Evolutionary conservation across 129 eudicot genomes (phyloP), one percentile per base, ranked within the genome.

Genomic region (Saposhnikovia divaricata): DNA sequence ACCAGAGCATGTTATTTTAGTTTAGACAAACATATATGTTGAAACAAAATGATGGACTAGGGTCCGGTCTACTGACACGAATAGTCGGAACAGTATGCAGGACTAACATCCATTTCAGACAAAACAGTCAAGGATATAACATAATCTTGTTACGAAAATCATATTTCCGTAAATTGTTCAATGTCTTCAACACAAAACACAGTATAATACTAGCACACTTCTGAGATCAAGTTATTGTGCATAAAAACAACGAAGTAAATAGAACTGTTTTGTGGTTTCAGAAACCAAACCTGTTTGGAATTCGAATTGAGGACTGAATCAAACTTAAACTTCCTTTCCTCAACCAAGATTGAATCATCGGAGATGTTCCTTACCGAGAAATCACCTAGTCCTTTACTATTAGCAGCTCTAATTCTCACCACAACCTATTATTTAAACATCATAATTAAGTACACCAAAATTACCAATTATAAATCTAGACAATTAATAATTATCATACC

Each of bases 341-440:
- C 93, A 48, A 90, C 90, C 2, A 82, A 50, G 13, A 96, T 59
- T 9, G 89, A 86, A 85, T 90, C 83, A 6, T 89, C 89, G 6
- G 97, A 84, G 76, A 89, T 90, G 81, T 90, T 92, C 48, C 79
- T 88, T 23, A 92, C 93, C 34, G 84, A 75, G 43, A 83, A 83
- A 83, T 84, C 92, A 10, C 91, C 88, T 27, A 50, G 23, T 39
- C 80, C 85, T 72, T 77, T 85, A 81, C 78, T 89, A 72, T 86
- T 85, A 69, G 84, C 87, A 80, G 98, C 95, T 80, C 93, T 89
- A 55, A 96, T 92, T 78, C 98, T 92, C 82, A 86, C 97, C 21
- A 90, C 83, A 79, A 96, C 99, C 99, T 96, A 84, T 63, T 19
- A 84, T 63, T 19, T 45, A 81, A 39, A 19, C 55, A 76, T 13